Evolutionary conservation across 352 stramenopile genomes (phyloP).

Genomic region (Pseudoperonospora humuli): DNA sequence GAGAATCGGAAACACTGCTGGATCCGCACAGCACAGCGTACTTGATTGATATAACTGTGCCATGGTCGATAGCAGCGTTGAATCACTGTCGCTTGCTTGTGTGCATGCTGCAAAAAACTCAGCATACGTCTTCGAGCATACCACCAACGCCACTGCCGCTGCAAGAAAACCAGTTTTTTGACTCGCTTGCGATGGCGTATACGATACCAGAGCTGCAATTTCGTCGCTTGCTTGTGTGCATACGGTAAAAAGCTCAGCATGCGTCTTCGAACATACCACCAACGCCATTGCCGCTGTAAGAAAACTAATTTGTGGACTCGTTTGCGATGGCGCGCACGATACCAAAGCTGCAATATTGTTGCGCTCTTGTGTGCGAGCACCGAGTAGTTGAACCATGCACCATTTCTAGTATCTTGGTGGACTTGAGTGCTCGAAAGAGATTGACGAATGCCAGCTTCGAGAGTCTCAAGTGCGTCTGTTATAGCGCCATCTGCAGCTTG

Average conservation of each 20-base stretch:
- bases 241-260: slow-evolving; percentile 9
- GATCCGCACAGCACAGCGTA: slow-evolving; percentile 17
- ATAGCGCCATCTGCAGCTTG: too few relatives aligned
- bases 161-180: slow-evolving; percentile 23
- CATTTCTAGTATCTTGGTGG: too few relatives aligned
- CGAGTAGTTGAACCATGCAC: too few relatives aligned
- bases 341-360: slow-evolving; percentile 28
- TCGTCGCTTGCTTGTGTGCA: slow-evolving; percentile 12
- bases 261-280: slow-evolving; percentile 9
- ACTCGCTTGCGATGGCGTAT: slow-evolving; percentile 25
- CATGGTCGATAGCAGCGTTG: slow-evolving; percentile 30
- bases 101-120: slow-evolving; percentile 11
- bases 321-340: slow-evolving; percentile 27
- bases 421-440: too few relatives aligned
- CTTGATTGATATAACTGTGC: too few relatives aligned
- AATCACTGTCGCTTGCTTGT: slow-evolving; percentile 24
- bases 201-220: slow-evolving; percentile 30
- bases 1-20: slow-evolving; percentile 42
- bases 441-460: too few relatives aligned
- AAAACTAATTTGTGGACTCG: slow-evolving; percentile 21
- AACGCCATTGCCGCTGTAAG: slow-evolving; percentile 29
- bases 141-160: slow-evolving; percentile 26
- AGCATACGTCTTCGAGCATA: slow-evolving; percentile 3
- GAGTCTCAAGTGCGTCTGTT: too few relatives aligned
- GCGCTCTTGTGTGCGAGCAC: too few relatives aligned